Conservation (phyloP, 805 yeast species). For the Metschnikowia orientalis region DNA sequence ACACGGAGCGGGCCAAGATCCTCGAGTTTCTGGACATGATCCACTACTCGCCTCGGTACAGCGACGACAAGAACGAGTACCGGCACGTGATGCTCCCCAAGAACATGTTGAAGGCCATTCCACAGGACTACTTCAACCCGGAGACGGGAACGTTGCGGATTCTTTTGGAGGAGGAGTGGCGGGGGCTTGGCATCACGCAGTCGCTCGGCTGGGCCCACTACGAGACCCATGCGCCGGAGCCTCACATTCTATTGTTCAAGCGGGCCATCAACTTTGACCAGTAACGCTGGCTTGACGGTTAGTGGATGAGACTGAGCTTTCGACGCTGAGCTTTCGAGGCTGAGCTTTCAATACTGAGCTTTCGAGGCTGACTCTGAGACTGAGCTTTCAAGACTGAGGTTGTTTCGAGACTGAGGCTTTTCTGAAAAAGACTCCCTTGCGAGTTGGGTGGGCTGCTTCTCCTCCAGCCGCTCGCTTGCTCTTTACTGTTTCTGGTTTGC, state of each 20-base stretch:
- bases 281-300: constrained; percentile 15
- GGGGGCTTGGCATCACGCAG: constrained; percentile 96
- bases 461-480: too few species aligned
- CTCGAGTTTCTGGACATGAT: constrained; percentile 90
- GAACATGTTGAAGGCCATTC: constrained; percentile 89
- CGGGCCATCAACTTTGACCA: constrained; percentile 57
- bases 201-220: constrained; percentile 97
- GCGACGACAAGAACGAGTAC: constrained; percentile 89
- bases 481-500: too few species aligned
- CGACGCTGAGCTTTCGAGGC: too few species aligned
- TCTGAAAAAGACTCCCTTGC: too few species aligned
- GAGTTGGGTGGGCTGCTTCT: too few species aligned
- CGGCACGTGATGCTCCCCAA: constrained; percentile 97
- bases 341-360: too few species aligned
- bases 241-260: constrained; percentile 83
- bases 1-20: constrained; percentile 78
- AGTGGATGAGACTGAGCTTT: neutral
- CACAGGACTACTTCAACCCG: constrained; percentile 87
- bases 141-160: constrained; percentile 93
- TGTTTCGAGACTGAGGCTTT: too few species aligned
- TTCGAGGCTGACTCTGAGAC: too few species aligned
- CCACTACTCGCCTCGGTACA: constrained; percentile 89
- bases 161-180: constrained; percentile 93
- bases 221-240: constrained; percentile 97
- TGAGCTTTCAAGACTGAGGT: too few species aligned